A percentile compares a stretch with the other conserved stretches of the same genome.
Conservation (phyloP, 345 rosid species). For the Excoecaria cochinchinensis region DNA sequence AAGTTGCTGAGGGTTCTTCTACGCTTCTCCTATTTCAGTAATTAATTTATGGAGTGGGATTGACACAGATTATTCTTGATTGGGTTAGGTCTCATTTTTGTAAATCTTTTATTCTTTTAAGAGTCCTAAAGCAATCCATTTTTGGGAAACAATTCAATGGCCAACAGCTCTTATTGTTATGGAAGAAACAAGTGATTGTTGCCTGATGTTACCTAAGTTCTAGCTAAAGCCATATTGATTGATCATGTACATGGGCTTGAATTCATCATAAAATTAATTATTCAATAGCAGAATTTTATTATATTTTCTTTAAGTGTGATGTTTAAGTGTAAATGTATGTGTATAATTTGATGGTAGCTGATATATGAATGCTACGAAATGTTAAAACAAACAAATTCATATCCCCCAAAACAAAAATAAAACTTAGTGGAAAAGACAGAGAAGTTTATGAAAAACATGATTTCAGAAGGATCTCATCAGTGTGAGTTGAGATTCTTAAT, state of each 20-base stretch:
- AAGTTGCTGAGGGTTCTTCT: conserved; percentile 14
- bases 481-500: background rate
- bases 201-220: background rate
- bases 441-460: background rate
- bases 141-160: background rate
- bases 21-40: conserved; percentile 39
- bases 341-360: background rate
- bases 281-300: background rate
- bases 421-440: background rate
- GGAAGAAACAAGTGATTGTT: background rate
- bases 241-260: background rate
- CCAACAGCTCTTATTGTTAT: background rate
- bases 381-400: background rate
- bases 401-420: background rate
- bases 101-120: conserved; percentile 3
- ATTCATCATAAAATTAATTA: background rate
- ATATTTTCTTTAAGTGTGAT: background rate
- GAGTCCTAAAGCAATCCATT: background rate
- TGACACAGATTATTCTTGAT: background rate
- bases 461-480: background rate
- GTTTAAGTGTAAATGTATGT: background rate
- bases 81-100: background rate
- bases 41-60: background rate
- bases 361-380: background rate
- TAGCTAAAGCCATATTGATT: background rate